Conservation (phyloP, 257 asterid genomes). For the Nicotiana attenuata region DNA sequence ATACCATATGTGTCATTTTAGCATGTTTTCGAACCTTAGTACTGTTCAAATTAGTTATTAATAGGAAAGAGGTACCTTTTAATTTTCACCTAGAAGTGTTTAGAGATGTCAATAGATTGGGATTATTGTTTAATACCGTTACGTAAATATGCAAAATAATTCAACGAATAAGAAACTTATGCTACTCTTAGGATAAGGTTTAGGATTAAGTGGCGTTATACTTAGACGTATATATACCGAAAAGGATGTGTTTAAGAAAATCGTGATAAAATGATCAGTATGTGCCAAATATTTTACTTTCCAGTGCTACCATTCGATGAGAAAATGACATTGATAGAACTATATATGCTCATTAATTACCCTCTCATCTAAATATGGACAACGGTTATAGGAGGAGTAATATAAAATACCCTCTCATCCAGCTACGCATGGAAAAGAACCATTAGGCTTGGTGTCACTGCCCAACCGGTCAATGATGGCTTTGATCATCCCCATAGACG, state of each 20-base stretch:
- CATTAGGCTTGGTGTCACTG: too few relatives aligned
- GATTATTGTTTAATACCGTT: background rate
- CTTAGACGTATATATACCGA: background rate
- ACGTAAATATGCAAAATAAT: background rate
- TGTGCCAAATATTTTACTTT: background rate
- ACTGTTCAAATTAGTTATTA: background rate
- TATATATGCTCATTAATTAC: too few relatives aligned
- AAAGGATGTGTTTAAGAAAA: background rate
- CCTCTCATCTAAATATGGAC: too few relatives aligned
- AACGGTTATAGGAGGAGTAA: too few relatives aligned
- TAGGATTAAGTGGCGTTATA: background rate
- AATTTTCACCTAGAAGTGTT: background rate
- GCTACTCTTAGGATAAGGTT: slow-evolving; percentile 7
- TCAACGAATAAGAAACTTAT: slow-evolving; percentile 7
- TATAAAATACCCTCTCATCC: too few relatives aligned
- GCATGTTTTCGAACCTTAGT: too few relatives aligned
- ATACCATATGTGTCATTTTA: too few relatives aligned
- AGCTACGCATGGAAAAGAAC: too few relatives aligned
- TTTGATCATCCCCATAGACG: too few relatives aligned
- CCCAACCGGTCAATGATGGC: too few relatives aligned
- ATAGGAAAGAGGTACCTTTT: background rate
- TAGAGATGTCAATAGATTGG: background rate
- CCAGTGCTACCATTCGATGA: background rate
- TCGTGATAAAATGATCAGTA: background rate
- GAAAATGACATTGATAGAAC: background rate